Evolutionary conservation across 768 basidiomycete genomes (phyloP).

Genomic region (Suillus brevipes): DNA sequence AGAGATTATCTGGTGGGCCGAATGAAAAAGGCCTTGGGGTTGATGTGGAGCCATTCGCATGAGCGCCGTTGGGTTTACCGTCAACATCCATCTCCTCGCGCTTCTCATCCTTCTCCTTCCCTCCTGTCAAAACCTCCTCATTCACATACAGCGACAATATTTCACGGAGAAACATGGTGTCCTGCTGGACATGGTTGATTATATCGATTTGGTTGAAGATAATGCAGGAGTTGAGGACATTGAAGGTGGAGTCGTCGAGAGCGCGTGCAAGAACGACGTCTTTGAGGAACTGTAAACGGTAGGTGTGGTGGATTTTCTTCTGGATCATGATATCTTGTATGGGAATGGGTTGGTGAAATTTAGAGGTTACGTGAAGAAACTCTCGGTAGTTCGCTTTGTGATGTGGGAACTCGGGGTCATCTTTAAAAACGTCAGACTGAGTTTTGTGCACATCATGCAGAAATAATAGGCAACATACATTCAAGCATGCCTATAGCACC

Average conservation of each 20-base stretch:
- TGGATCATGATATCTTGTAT: constrained; percentile 76
- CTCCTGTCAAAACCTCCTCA: constrained; percentile 58
- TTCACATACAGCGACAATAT: constrained; percentile 77
- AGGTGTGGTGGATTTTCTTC: constrained; percentile 94
- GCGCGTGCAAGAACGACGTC: constrained; percentile 96
- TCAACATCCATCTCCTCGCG: constrained; percentile 34
- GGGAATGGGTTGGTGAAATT: constrained; percentile 86
- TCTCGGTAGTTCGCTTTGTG: constrained; percentile 97
- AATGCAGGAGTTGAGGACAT: constrained; percentile 94
- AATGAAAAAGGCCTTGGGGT: constrained; percentile 45
- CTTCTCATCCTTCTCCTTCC: constrained; percentile 31
- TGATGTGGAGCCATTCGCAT: constrained; percentile 30
- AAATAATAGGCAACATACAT: constrained; percentile 56
- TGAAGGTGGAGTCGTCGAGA: constrained; percentile 95
- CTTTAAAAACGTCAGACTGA: constrained; percentile 42
- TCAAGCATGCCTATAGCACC: constrained; percentile 96
- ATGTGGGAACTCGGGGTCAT: constrained; percentile 95
- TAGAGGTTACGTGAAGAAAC: constrained; percentile 80
- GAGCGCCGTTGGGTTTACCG: constrained; percentile 43
- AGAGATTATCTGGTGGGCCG: constrained; percentile 54
- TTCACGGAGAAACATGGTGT: constrained; percentile 72
- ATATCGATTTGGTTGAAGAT: constrained; percentile 99
- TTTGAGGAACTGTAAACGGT: constrained; percentile 95
- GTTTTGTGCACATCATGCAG: constrained; percentile 10
- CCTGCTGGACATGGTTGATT: constrained; percentile 83